These are phyloP conservation scores for Coprinopsis marcescibilis DNA, from an alignment of 768 basidiomycete species.

Conservation along the genomic window DNA sequence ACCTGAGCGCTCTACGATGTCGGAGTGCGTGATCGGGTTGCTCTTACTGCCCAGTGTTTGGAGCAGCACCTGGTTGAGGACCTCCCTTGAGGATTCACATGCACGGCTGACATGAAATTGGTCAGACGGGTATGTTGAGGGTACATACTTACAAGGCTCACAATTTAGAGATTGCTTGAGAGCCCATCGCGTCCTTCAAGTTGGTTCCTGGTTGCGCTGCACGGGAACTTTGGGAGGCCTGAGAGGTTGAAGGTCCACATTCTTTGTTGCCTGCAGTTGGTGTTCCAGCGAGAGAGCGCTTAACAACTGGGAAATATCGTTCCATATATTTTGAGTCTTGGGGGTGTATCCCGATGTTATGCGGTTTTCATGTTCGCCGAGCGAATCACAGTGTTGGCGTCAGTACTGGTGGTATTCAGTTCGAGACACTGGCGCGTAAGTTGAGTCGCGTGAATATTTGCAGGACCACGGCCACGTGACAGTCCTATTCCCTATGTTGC, in stretches of 20 bases:
- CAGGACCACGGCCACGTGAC: constrained; percentile 8
- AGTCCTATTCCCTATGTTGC: background rate
- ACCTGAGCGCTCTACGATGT: constrained; percentile 60
- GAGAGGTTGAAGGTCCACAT: no score
- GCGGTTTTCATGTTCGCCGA: no score
- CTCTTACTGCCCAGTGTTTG: constrained; percentile 53
- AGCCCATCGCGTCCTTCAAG: no score
- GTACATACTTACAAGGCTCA: no score
- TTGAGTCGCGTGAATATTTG: background rate
- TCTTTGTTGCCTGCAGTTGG: background rate
- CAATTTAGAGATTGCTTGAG: no score
- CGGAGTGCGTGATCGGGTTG: constrained; percentile 78
- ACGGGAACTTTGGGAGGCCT: no score
- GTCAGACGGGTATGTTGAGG: background rate
- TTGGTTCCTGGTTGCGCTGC: no score
- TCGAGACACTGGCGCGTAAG: background rate
- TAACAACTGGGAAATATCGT: constrained; percentile 19
- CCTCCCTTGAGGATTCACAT: constrained; percentile 32
- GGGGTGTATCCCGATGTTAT: no score
- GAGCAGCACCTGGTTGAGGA: constrained; percentile 56
- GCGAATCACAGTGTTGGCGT: no score
- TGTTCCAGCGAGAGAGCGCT: constrained; percentile 5
- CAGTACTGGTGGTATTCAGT: no score
- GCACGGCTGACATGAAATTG: no score
- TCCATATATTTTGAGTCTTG: constrained; percentile 18